Conservation (phyloP, 202 grass and related monocot genomes). For the Dendrocalamus latiflorus region DNA sequence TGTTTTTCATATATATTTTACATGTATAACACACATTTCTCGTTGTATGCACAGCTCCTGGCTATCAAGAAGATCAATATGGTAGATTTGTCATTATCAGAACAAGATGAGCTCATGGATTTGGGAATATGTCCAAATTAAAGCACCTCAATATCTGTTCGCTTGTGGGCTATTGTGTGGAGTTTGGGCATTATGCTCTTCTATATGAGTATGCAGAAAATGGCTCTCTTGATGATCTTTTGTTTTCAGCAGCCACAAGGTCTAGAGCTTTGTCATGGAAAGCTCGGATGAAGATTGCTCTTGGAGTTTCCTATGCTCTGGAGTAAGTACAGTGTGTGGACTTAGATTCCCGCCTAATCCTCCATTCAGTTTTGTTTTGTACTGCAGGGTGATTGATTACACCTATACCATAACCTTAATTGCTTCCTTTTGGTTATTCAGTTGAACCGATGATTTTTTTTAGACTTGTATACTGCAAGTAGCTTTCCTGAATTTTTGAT, state of each 20-base stretch:
- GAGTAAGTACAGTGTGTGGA: constrained; percentile 57
- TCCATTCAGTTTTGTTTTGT: constrained; percentile 12
- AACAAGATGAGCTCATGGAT: constrained; percentile 87
- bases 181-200: constrained; percentile 63
- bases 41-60: constrained; percentile 35
- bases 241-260: constrained; percentile 56
- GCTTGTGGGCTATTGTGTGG: constrained; percentile 79
- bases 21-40: constrained; percentile 26
- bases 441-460: neutral
- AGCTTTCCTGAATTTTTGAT: neutral
- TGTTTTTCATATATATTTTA: neutral
- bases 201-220: constrained; percentile 71
- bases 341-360: constrained; percentile 4
- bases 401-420: neutral
- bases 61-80: constrained; percentile 93
- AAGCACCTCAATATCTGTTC: constrained; percentile 71
- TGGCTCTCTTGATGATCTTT: constrained; percentile 77
- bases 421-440: neutral
- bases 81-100: constrained; percentile 58
- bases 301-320: constrained; percentile 83
- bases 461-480: neutral
- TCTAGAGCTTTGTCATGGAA: constrained; percentile 85
- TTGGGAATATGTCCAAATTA: constrained; percentile 65
- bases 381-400: neutral
- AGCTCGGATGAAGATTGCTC: constrained; percentile 82